These are phyloP conservation scores for Triticum timopheevii DNA, from an alignment of 176 grass and related monocot genomes.

Conservation along the genomic window DNA sequence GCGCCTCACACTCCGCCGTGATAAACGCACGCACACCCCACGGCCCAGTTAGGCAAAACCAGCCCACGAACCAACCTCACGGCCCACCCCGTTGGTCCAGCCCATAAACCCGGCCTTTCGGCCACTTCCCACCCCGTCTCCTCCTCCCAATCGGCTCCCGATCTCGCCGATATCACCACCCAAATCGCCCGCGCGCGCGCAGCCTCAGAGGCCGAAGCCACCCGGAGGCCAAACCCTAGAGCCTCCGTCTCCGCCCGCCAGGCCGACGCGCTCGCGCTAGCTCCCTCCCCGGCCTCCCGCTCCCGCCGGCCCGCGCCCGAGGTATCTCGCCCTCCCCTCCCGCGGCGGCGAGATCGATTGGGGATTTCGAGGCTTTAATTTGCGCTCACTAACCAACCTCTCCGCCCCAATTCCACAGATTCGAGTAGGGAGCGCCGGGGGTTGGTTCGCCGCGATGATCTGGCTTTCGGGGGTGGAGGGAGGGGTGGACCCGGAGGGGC, in stretches of 20 bases:
- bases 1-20: background rate
- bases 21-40: background rate
- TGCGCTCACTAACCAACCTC: background rate
- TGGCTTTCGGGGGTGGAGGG: background rate
- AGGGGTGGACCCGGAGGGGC: background rate
- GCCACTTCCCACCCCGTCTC: background rate
- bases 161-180: background rate
- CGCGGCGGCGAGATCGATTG: background rate
- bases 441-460: background rate
- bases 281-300: background rate
- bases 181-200: conserved; percentile 22
- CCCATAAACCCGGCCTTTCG: background rate
- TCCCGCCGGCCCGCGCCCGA: background rate
- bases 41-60: background rate
- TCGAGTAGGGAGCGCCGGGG: background rate
- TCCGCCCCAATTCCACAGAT: conserved; percentile 3
- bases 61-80: background rate
- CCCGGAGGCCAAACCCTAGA: conserved; percentile 15
- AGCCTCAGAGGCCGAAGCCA: background rate
- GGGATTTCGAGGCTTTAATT: background rate
- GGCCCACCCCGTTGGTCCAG: background rate
- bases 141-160: background rate
- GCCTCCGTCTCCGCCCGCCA: background rate
- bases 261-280: background rate
- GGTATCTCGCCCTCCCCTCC: background rate